phyloP scores from a whole-genome alignment of 495 filamentous ascomycete species.

The Penicillium maclennaniae region DNA sequence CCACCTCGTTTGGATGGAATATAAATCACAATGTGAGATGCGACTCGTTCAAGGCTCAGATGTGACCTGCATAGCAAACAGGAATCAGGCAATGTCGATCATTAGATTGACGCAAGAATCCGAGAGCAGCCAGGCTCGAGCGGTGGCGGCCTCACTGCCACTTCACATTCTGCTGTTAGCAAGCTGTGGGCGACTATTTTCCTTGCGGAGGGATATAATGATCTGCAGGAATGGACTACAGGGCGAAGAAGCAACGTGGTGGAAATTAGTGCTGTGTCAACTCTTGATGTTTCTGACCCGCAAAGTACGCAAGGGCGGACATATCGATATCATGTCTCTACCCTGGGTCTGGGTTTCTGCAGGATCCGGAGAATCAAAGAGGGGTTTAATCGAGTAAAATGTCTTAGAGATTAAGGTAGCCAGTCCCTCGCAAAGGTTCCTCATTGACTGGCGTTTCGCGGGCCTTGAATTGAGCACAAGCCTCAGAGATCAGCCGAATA shows the following conservation, averaged over 20 bases:
- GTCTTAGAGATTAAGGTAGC: slow-evolving; percentile 8
- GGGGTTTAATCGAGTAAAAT: slow-evolving; percentile 1
- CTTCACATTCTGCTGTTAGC: neutral
- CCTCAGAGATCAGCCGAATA: neutral
- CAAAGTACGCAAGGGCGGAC: slow-evolving; percentile 11
- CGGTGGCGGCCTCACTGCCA: neutral
- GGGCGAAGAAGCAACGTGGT: slow-evolving; percentile 8
- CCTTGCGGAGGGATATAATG: slow-evolving; percentile 6
- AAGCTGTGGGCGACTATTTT: neutral
- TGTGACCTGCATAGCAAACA: neutral
- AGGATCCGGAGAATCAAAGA: slow-evolving; percentile 9
- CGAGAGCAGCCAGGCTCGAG: neutral
- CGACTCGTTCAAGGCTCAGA: slow-evolving; percentile 4
- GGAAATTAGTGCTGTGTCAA: neutral
- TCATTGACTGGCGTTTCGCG: slow-evolving; percentile 1
- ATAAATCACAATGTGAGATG: neutral
- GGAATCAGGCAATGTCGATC: slow-evolving; percentile 9
- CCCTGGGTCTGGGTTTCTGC: slow-evolving; percentile 10
- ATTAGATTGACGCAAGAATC: slow-evolving; percentile 5
- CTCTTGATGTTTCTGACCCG: neutral
- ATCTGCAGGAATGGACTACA: neutral
- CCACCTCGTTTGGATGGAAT: neutral
- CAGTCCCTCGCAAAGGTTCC: neutral
- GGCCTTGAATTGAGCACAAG: neutral
- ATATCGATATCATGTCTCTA: slow-evolving; percentile 6